Percentiles rank a stretch among this genome's conserved stretches.
phyloP scores from a whole-genome alignment of 2,329 filamentous ascomycete species.

The Neodidymelliopsis sp. region DNA sequence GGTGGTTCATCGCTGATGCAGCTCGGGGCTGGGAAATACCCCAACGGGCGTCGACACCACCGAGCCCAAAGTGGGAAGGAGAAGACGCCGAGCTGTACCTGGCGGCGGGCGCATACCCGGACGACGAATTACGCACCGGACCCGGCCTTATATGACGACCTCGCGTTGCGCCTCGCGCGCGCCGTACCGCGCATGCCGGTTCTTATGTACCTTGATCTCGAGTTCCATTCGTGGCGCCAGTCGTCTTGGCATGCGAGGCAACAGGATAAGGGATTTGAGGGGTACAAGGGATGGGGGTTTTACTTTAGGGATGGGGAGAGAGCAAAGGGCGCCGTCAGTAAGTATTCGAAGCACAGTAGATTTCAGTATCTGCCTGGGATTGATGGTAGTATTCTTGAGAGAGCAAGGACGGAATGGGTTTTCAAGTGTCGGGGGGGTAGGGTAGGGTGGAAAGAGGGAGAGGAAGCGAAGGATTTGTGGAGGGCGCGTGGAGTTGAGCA shows the following conservation, averaged over 20 bases:
- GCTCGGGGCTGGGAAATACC: slow-evolving; percentile 4
- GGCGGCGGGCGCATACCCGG: slow-evolving; percentile 3
- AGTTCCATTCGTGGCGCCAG: slow-evolving; percentile 5
- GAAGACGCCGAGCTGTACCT: slow-evolving; percentile 6
- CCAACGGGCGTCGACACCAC: slow-evolving; percentile 1
- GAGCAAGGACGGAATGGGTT: slow-evolving; percentile 8
- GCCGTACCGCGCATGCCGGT: slow-evolving; percentile 3
- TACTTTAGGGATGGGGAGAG: slow-evolving; percentile 10
- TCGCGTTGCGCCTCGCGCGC: slow-evolving; percentile 6
- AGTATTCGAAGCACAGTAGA: slow-evolving; percentile 6
- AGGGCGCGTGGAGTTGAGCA: slow-evolving; percentile 8
- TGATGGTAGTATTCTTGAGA: slow-evolving; percentile 8
- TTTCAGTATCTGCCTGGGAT: slow-evolving; percentile 9
- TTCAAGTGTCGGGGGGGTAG: slow-evolving; percentile 10
- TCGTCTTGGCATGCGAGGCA: slow-evolving; percentile 6
- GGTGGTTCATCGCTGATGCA: slow-evolving; percentile 4
- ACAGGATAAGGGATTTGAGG: slow-evolving; percentile 10
- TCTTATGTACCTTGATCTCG: slow-evolving; percentile 6
- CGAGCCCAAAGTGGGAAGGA: slow-evolving; percentile 1
- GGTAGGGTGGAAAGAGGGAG: slow-evolving; percentile 7
- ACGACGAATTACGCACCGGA: slow-evolving; percentile 5
- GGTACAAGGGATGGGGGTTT: slow-evolving; percentile 8
- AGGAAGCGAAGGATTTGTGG: slow-evolving; percentile 9
- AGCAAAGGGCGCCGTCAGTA: slow-evolving; percentile 7
- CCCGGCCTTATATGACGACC: slow-evolving; percentile 3